Evolutionary conservation across 2,329 filamentous ascomycete genomes (phyloP), one percentile per base, ranked within the genome.

Genomic region (Neospermospora avenae): DNA sequence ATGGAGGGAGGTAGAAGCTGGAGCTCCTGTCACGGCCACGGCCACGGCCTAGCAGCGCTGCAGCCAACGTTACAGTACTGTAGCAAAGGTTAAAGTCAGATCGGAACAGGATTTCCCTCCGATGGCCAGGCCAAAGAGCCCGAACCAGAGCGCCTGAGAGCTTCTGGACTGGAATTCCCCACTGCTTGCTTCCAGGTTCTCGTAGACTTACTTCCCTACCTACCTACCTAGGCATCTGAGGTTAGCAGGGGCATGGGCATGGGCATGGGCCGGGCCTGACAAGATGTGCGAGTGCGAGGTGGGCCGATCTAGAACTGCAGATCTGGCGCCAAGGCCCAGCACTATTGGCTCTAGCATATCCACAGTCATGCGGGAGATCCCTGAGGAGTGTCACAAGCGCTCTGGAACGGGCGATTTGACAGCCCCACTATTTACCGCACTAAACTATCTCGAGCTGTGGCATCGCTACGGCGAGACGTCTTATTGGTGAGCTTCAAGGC

Each of bases 271-370:
- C 16, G 16, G 44, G 44, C 24, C 16, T 22, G 25, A 18, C 10
- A 18, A n/a, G 16, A 39, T 14, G 7, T 14, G 35, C 5, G n/a
- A 4, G 34, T 37, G 3, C 11, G 34, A 37, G 37, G 46, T 49
- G 48, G 48, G 28, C 18, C 48, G 31, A 51, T 51, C 48, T 51
- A 51, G 48, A 51, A 22, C 48, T 7, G 48, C 31, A 51, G 48
- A 51, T 51, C 46, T 16, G 34, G 14, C 46, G 39, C n/a, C 14
- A 18, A n/a, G 16, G 44, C 14, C 13, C 22, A 14, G 3, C 1
- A 4, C 28, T 4, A 46, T 25, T 46, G 44, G 44, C 14, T 10
- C 5, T 5, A 42, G 16, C 18, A 8, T 13, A 20, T 13, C 3
- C 42, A 22, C 8, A 11, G 14, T 24, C 31, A 51, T 51, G 46